Conservation (phyloP, 805 yeast species). For the Cyberlindnera bimundalis region DNA sequence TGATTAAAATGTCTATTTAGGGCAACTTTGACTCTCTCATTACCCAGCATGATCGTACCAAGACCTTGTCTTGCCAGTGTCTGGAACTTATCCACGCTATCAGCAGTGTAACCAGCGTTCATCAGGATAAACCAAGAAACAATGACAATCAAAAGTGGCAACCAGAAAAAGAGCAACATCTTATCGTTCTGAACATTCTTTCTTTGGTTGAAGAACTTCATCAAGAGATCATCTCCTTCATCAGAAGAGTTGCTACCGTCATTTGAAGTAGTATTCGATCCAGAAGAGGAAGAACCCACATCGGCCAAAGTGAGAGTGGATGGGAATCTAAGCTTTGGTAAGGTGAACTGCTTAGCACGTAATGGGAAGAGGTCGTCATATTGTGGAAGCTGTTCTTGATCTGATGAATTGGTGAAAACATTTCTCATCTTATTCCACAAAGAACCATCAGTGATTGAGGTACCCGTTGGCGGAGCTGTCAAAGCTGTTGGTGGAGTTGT, state of each 20-base stretch:
- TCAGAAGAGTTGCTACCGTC: constrained; percentile 11
- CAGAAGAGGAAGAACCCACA: constrained; percentile 5
- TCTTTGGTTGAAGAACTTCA: constrained; percentile 39
- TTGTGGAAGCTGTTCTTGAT: constrained; percentile 55
- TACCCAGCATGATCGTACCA: constrained; percentile 51
- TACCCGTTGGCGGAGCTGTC: constrained; percentile 1
- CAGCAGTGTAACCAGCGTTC: constrained; percentile 34
- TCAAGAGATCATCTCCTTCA: constrained; percentile 32
- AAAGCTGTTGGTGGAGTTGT: background rate
- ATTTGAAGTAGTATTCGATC: background rate
- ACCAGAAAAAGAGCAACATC: constrained; percentile 87
- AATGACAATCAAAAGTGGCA: constrained; percentile 66
- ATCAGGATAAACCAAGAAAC: constrained; percentile 42
- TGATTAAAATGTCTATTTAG: constrained; percentile 36
- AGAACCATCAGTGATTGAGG: constrained; percentile 25
- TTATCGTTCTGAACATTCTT: constrained; percentile 62
- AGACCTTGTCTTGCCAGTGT: constrained; percentile 40
- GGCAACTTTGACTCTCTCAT: constrained; percentile 45
- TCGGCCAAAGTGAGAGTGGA: constrained; percentile 11
- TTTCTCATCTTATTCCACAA: constrained; percentile 37
- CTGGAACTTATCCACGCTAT: constrained; percentile 33
- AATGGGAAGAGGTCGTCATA: constrained; percentile 74
- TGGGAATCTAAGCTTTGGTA: constrained; percentile 19
- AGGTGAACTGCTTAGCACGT: constrained; percentile 13
- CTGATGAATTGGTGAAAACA: constrained; percentile 24